Conservation (phyloP, 2,329 filamentous ascomycete genomes). For the Fusarium secorum region DNA sequence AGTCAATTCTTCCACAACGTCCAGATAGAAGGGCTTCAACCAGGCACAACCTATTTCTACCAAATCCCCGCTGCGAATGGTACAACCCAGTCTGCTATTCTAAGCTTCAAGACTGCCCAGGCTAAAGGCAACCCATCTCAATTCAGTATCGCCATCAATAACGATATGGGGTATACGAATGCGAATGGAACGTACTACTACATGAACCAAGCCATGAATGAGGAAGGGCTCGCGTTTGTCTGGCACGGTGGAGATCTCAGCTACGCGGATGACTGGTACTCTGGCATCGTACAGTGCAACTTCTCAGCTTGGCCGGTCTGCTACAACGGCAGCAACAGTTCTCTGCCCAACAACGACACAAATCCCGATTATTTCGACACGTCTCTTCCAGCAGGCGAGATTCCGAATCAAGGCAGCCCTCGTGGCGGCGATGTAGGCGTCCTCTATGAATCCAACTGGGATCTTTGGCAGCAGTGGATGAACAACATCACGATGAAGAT, state of each 20-base stretch:
- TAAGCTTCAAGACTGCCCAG: neutral
- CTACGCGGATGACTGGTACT: constrained; percentile 7
- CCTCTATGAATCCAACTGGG: constrained; percentile 4
- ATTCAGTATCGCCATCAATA: neutral
- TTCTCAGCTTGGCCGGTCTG: neutral
- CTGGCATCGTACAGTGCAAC: neutral
- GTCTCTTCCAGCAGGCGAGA: accelerated
- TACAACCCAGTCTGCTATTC: neutral
- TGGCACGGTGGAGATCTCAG: constrained; percentile 5
- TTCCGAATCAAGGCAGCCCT: neutral
- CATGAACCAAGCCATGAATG: neutral
- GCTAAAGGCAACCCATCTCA: neutral
- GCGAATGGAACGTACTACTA: neutral
- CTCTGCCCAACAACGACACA: neutral
- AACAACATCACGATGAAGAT: neutral
- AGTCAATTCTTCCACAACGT: constrained; percentile 1
- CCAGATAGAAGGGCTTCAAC: neutral
- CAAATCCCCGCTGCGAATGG: neutral
- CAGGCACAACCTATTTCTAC: neutral
- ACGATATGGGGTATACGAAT: neutral
- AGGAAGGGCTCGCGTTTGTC: neutral
- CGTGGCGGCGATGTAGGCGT: neutral
- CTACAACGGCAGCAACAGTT: neutral
- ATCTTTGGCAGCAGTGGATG: constrained; percentile 13
- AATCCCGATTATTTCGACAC: neutral